Evolutionary conservation across 352 stramenopile species (phyloP), one percentile per base, ranked within the genome.

Genomic region (Pythium vanterpoolii): DNA sequence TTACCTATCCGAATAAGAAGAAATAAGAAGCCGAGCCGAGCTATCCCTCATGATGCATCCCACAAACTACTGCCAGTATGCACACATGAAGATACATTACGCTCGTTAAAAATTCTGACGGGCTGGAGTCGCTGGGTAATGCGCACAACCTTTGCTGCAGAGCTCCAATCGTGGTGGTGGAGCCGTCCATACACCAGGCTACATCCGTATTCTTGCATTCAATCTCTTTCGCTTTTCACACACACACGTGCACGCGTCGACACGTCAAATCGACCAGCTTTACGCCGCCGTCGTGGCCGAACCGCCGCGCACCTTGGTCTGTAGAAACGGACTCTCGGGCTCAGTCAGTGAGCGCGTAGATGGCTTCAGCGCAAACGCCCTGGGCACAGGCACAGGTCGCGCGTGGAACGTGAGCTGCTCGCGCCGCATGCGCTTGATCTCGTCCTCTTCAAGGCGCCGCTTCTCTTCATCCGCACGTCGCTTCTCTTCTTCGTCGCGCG

Each of bases 331-430:
- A 38, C 76, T 90, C 46, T 83, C 73, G 1, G 78, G 79, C 30
- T 89, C 72, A 4, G 80, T 88, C 49, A 89, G 50, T 6, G 77
- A 61, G 42, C 70, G 72, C 40, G 40, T 68, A 30, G 76, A 73
- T 4, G 69, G 62, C 56, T 87, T 87, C 39, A 83, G 34, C 27
- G 71, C 68, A 46, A 86, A 89, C 31, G 59, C 36, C 60, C 76
- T 85, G 11, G 51, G 23, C 8, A 74, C 70, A 28, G 79, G 79
- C 46, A 77, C 76, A 6, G 83, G 83, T 3, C 78, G 83, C 0
- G 83, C 83, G 39, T 87, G 79, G 60, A 93, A 93, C 65, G 76
- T 74, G 57, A 93, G 77, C 26, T 89, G 71, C 52, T 89, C 77
- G n/a, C 73, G 76, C 21, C 83, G 83, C 45, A 93, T 45, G 3